Base-by-base conservation (phyloP, 495 filamentous ascomycete species). In the Aspergillus sclerotiicarbonarius region DNA sequence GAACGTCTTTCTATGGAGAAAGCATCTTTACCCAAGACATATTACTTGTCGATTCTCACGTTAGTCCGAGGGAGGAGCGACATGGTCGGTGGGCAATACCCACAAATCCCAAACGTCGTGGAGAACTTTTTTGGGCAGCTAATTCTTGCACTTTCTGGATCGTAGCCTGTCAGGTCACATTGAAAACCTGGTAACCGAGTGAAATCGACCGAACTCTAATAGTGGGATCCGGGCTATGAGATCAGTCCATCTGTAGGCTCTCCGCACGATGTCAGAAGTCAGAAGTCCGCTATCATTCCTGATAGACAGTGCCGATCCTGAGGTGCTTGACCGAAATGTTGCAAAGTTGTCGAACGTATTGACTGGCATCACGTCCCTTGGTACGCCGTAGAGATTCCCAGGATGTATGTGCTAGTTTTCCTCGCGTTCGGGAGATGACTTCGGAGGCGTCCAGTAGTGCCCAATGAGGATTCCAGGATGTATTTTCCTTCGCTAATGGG, bases 401-500 rank as follows among this genome's bases (percentile, higher is more conserved):
- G 25, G 5, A 25, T 25, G 25, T 54, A 51, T 35, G 43, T 16
- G 46, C 37, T 44, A n/a, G 8, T 51, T 32, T 35, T 62, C 49
- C 39, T 58, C 48, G 55, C 46, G 31, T 19, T 48, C 31, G 45
- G 52, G 15, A 30, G 9, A 41, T 41, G 37, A 12, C 37, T n/a
- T 60, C 43, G 43, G 16, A 35, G 20, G 39, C 39, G 62, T 67
- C 53, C 62, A 65, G 59, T 59, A 58, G 52, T 31, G 54, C 60
- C 71, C 64, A 73, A 67, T 71, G 54, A 55, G 25, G 18, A 62
- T 39, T 53, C 46, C 52, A 62, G 71, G 69, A 65, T 65, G 31
- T 46, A 51, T 65, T 71, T 69, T 70, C 69, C 67, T 46, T 49
- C 29, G 18, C 18, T 9, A 52, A 48, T 41, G 37, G 20, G 45